Base-by-base conservation (phyloP, 208 protist species). In the Wallacemonas sp. region DNA sequence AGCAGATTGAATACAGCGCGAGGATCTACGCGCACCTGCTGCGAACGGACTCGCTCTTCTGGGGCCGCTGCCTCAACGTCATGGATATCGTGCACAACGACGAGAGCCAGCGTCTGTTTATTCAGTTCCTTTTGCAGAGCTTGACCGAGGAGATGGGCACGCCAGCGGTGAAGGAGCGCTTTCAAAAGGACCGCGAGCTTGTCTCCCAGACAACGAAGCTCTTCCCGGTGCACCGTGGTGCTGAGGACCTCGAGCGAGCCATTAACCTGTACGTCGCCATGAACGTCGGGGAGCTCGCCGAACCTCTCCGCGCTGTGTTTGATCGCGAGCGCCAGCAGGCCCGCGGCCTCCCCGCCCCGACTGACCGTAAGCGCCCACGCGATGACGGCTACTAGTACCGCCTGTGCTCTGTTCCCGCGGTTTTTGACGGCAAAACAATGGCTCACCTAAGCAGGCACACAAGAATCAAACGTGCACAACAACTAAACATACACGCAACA, bases 1-100 rank as follows among this genome's bases (percentile, higher is more conserved):
- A 98, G 72, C 97, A 98, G 74, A 94, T 99, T 45, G 93, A 99
- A 48, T 99, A 99, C 81, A 92, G 98, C 38, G 97, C 94, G 61
- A 97, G 98, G 74, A 91, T 99, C 48, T 99, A 98, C 81, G 94
- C 81, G 18, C 97, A 99, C 76, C 76, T 99, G 4, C 82, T 99
- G 0, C 89, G 97, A 32, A 96, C 92, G 10, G 94, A 99, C 67
- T 90, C 95, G 4, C 45, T 99, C 11, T 85, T 94, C 41, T 99
- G 98, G 98, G 92, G 77, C 25, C 80, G 79, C 23, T 91, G 80
- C 54, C 57, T 93, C 38, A 70, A 69, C 39, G 84, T 85, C 26
- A 49, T 94, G 20, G 83, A 94, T 66, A 84, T 91, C 41, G 49
- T 89, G 22, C 59, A 87, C 45, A 92, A 89, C 66, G 78, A 92